phyloP scores from a whole-genome alignment of 1,284 basidiomycete genomes.

The Austropuccinia psidii region DNA sequence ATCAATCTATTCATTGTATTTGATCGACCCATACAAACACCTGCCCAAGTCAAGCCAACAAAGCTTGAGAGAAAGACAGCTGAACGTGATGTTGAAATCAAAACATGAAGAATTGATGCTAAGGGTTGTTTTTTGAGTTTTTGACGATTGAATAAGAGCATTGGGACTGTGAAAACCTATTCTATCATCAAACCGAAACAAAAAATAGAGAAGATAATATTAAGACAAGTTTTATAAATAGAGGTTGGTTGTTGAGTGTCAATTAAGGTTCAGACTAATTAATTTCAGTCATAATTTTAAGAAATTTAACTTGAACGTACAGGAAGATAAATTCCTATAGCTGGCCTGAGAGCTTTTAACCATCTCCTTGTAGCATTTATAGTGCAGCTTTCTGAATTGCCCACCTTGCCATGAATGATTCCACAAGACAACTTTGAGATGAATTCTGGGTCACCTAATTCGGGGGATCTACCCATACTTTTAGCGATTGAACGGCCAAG shows the following conservation, averaged over 20 bases:
- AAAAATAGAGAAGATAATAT: too few species aligned
- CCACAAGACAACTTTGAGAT: constrained; percentile 47
- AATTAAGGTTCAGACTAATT: too few species aligned
- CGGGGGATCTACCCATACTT: constrained; percentile 21
- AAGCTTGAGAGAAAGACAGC: constrained; percentile 49
- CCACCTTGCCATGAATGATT: constrained; percentile 47
- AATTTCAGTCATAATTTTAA: neutral
- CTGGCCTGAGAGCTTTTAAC: constrained; percentile 45
- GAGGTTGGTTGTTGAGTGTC: too few species aligned
- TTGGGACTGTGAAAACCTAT: constrained; percentile 46
- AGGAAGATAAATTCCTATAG: constrained; percentile 48
- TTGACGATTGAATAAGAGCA: constrained; percentile 46
- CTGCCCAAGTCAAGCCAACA: constrained; percentile 46
- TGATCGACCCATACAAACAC: constrained; percentile 38
- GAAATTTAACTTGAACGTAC: constrained; percentile 38
- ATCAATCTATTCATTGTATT: neutral
- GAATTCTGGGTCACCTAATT: constrained; percentile 38
- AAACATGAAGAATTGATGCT: constrained; percentile 41
- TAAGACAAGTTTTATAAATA: too few species aligned
- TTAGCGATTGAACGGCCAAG: constrained; percentile 37
- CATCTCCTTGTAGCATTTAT: constrained; percentile 46
- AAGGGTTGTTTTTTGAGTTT: constrained; percentile 41
- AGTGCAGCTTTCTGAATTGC: constrained; percentile 45
- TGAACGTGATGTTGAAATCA: constrained; percentile 45
- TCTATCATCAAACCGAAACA: neutral